Evolutionary conservation across 2,329 filamentous ascomycete genomes (phyloP), one percentile per base, ranked within the genome.

Genomic region (Diplodia corticola): DNA sequence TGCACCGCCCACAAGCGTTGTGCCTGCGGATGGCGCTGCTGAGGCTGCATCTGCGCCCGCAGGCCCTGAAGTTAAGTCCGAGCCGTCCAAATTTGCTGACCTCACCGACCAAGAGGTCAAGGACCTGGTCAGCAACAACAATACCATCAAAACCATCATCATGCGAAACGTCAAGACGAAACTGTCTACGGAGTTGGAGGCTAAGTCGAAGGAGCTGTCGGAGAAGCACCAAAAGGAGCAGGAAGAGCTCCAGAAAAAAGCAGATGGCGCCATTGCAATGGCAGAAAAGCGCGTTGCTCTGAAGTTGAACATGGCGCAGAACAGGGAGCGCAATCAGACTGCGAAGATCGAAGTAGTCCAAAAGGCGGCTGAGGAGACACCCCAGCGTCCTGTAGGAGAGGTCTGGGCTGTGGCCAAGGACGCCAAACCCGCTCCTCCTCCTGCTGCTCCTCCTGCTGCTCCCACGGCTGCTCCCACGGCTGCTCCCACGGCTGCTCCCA

Each of bases 391-490:
- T 0, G 92, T 98, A 4, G 86, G 82, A 10, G 93, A 97, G 77
- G 93, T 97, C 0, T 97, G 92, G 91, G 88, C 90, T 69, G 81
- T 91, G 64, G 93, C 90, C 0, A 93, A 94, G 78, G 82, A 80
- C 63, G 85, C 87, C 12, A 90, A 87, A 74, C 76, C 82, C 50
- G 66, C 64, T 4, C 55, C 82, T 51, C 65, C 64, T 7, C 55
- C 64, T 13, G 48, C 60, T 6, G 49, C 61, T 2, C 59, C 64
- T 4, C 30, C 51, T 5, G 49, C 61, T 2, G 51, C 64, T 3
- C 30, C 67, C n/a, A n/a, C n/a, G n/a, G 48, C 60, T 6, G 49
- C 61, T 2, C 59, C 64, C 2, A 22, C 51, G 7, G 49, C 61
- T 2, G 51, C 64, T 3, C 30, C 67, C n/a, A n/a, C n/a, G n/a